Evolutionary conservation across 352 stramenopile genomes (phyloP).

Genomic region (Nothophytophthora sp.): DNA sequence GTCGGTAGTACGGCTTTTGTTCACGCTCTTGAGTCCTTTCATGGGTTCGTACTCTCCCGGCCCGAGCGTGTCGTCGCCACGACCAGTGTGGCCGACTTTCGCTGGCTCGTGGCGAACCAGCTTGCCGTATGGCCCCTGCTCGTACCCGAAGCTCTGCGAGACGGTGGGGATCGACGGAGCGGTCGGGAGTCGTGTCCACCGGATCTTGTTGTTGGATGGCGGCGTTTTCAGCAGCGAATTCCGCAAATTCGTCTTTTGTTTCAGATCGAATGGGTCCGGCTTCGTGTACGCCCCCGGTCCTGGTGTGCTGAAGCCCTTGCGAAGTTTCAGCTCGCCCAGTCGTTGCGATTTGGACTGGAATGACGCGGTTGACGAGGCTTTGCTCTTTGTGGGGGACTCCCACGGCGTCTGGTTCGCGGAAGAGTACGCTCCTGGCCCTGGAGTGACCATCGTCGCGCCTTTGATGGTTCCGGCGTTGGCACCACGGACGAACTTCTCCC

Average conservation of each 20-base stretch:
- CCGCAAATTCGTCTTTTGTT: constrained; percentile 45
- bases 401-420: constrained; percentile 43
- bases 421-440: constrained; percentile 54
- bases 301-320: constrained; percentile 25
- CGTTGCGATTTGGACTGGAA: constrained; percentile 41
- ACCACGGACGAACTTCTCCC: constrained; percentile 47
- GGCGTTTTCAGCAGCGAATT: constrained; percentile 31
- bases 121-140: constrained; percentile 71
- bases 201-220: constrained; percentile 46
- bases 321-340: constrained; percentile 11
- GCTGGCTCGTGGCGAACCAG: constrained; percentile 68
- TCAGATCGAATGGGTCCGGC: constrained; percentile 44
- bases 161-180: constrained; percentile 74
- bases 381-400: no score
- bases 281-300: constrained; percentile 63
- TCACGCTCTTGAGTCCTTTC: constrained; percentile 61
- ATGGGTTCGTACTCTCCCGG: constrained; percentile 79
- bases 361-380: no score
- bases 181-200: constrained; percentile 68
- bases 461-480: constrained; percentile 29
- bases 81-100: constrained; percentile 52
- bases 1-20: constrained; percentile 61
- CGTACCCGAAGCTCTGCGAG: constrained; percentile 80
- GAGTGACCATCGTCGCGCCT: constrained; percentile 50
- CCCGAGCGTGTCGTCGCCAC: constrained; percentile 57